phyloP scores from a whole-genome alignment of 331 rosid species.

The Quercus lobata region DNA sequence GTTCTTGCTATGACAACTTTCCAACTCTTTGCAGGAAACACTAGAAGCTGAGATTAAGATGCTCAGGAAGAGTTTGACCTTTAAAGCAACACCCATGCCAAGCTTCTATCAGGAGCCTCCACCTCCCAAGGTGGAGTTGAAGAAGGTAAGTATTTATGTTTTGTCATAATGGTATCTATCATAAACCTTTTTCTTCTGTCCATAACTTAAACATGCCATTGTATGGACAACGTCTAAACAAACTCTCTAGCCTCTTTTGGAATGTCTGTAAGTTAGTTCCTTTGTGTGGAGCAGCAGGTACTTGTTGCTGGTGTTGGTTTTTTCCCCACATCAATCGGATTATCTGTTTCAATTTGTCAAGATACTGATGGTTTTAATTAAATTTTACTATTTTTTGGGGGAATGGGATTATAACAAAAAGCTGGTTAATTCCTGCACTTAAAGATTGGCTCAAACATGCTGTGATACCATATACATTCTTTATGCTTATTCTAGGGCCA shows the following conservation, averaged over 20 bases:
- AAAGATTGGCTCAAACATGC: background rate
- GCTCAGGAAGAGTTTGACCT: slow-evolving; percentile 82
- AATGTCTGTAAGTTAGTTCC: background rate
- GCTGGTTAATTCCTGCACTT: background rate
- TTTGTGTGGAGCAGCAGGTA: background rate
- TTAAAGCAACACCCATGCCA: slow-evolving; percentile 99
- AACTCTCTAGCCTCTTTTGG: background rate
- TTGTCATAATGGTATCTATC: background rate
- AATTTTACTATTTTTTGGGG: background rate
- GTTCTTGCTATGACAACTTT: slow-evolving; percentile 18
- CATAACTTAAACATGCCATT: background rate
- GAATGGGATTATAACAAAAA: background rate
- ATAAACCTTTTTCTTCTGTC: background rate
- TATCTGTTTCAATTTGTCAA: background rate
- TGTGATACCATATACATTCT: background rate
- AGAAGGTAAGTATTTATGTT: slow-evolving; percentile 56
- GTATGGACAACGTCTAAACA: background rate
- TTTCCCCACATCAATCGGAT: background rate
- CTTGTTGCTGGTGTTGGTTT: background rate
- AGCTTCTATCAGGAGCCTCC: slow-evolving; percentile 98
- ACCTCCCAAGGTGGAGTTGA: slow-evolving; percentile 88
- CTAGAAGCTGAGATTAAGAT: slow-evolving; percentile 92
- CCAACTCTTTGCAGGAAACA: slow-evolving; percentile 57
- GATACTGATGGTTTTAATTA: background rate
- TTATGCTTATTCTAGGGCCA: background rate